Conservation (phyloP, 2,329 filamentous ascomycete genomes). For the Beauveria scarabaeidicola region DNA sequence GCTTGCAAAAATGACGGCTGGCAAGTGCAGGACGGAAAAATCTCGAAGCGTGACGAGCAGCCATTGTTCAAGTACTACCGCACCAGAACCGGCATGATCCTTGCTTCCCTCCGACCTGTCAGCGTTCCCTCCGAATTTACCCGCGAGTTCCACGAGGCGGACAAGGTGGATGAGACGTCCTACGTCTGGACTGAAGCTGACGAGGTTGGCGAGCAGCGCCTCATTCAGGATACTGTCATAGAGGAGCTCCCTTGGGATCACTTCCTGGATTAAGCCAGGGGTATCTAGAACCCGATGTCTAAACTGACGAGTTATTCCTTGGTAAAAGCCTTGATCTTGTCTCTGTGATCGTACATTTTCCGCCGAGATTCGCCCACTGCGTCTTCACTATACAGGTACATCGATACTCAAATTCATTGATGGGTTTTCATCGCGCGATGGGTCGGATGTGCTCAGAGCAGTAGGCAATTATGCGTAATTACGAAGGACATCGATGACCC, state of each 20-base stretch:
- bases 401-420: too few relatives aligned
- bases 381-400: too few relatives aligned
- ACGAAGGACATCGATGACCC: too few relatives aligned
- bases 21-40: slow-evolving; percentile 14
- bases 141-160: slow-evolving; percentile 10
- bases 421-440: too few relatives aligned
- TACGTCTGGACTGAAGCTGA: slow-evolving; percentile 11
- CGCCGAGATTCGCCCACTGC: too few relatives aligned
- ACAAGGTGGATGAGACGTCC: slow-evolving; percentile 9
- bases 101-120: slow-evolving; percentile 12
- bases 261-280: not conserved
- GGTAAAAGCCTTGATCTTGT: too few relatives aligned
- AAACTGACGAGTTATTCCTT: too few relatives aligned
- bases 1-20: slow-evolving; percentile 16
- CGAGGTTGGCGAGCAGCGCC: slow-evolving; percentile 4
- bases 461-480: too few relatives aligned
- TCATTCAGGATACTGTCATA: slow-evolving; percentile 14
- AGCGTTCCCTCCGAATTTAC: slow-evolving; percentile 13
- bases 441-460: too few relatives aligned
- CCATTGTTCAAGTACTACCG: slow-evolving; percentile 15
- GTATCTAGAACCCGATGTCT: too few relatives aligned
- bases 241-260: slow-evolving; percentile 11
- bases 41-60: slow-evolving; percentile 10
- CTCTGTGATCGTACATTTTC: too few relatives aligned
- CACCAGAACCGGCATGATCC: slow-evolving; percentile 14